Percentiles rank a stretch among this genome's conserved stretches.
These are phyloP conservation scores for Chlamydomonas reinhardtii DNA, from an alignment of 163 green algal genomes.

Conservation along the genomic window DNA sequence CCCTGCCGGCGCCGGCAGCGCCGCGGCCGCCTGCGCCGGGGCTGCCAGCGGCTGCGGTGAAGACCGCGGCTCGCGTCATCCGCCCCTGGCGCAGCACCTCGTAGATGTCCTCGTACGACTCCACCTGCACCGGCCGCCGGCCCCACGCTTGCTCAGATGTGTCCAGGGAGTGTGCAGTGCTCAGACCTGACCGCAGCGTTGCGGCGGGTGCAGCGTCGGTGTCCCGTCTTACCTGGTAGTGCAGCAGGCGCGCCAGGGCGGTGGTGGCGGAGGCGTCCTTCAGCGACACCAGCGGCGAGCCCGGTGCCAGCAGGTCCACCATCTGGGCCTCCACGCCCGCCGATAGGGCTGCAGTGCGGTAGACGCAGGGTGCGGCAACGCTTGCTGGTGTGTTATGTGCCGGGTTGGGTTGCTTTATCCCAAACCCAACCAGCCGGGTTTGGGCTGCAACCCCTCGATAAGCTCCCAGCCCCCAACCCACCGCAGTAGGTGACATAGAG, in stretches of 20 bases:
- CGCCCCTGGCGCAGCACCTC: conserved; percentile 48
- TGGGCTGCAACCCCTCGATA: no score
- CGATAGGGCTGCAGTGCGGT: conserved; percentile 46
- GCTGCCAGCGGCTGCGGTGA: not conserved
- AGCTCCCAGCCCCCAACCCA: conserved; percentile 1
- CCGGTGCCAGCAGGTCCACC: conserved; percentile 58
- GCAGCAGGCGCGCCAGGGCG: conserved; percentile 49
- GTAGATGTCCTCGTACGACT: conserved; percentile 59
- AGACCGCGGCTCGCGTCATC: conserved; percentile 15
- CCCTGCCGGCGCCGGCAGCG: not conserved
- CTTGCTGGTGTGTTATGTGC: no score
- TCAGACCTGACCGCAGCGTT: no score
- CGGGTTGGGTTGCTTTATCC: no score
- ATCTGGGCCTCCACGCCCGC: conserved; percentile 54
- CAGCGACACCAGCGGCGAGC: conserved; percentile 44
- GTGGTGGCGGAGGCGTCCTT: conserved; percentile 50
- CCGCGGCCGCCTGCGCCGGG: not conserved
- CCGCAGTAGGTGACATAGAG: conserved; percentile 53
- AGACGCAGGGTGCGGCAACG: no score
- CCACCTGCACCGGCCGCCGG: not conserved
- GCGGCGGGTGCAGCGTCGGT: no score
- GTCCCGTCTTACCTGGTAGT: conserved; percentile 27
- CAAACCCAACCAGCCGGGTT: no score
- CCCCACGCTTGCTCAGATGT: no score
- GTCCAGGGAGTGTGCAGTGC: no score